These are phyloP conservation scores for Chimonanthus salicifolius DNA, from an alignment of 164 flowering plant species.

Conservation along the genomic window DNA sequence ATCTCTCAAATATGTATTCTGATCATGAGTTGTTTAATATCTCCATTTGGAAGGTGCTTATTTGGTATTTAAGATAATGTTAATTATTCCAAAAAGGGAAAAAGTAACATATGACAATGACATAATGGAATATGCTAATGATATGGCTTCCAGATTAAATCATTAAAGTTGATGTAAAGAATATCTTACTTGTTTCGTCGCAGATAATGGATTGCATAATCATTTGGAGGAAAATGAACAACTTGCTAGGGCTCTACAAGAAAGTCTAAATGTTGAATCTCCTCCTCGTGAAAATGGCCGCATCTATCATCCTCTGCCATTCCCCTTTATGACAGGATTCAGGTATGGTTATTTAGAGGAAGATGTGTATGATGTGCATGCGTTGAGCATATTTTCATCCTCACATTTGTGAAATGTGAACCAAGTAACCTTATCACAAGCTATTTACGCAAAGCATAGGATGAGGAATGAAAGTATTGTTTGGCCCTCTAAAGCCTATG, in stretches of 20 bases:
- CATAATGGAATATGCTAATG: neutral
- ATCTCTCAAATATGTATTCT: no score
- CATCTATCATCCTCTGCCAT: slow-evolving; percentile 42
- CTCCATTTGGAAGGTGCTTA: no score
- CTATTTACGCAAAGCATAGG: neutral
- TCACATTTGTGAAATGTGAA: neutral
- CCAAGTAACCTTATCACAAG: neutral
- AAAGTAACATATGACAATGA: no score
- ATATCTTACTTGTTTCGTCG: neutral
- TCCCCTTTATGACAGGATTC: slow-evolving; percentile 47
- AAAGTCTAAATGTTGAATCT: slow-evolving; percentile 62
- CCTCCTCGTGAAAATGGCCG: slow-evolving; percentile 30
- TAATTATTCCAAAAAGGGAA: no score
- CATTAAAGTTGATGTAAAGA: neutral
- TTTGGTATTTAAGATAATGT: no score
- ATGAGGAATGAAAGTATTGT: neutral
- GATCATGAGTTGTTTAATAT: no score
- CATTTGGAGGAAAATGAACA: slow-evolving; percentile 74
- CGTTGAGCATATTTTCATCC: neutral
- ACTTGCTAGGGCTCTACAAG: slow-evolving; percentile 81
- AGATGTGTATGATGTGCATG: neutral
- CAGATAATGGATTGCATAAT: slow-evolving; percentile 34
- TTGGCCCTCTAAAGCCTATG: neutral
- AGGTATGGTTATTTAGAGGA: slow-evolving; percentile 35
- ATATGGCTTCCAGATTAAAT: neutral